phyloP scores from a whole-genome alignment of 129 eudicot genomes.

The Pseudognaphalium luteoalbum region DNA sequence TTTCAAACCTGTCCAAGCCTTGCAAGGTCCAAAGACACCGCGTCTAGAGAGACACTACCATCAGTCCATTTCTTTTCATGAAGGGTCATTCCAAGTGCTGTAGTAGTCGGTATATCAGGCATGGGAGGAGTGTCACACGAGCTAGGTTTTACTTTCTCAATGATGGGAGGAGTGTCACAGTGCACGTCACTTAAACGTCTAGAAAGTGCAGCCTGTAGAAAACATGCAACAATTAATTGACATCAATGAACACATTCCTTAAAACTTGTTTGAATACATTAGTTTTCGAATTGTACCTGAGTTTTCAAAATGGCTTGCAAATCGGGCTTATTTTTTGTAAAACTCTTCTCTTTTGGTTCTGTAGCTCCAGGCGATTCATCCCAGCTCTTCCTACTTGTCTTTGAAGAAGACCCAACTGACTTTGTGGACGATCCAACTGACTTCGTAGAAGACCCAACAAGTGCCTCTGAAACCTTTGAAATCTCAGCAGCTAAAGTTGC shows the following conservation, averaged over 20 bases:
- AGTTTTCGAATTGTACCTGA: constrained; percentile 52
- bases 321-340: constrained; percentile 58
- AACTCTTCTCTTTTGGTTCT: constrained; percentile 61
- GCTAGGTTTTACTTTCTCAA: constrained; percentile 42
- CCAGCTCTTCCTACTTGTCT: constrained; percentile 84
- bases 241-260: not conserved
- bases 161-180: constrained; percentile 45
- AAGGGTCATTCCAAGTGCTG: constrained; percentile 68
- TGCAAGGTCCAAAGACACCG: constrained; percentile 65
- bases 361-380: constrained; percentile 62
- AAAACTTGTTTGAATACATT: not conserved
- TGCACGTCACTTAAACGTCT: constrained; percentile 81
- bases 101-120: constrained; percentile 40
- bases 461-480: constrained; percentile 69
- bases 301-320: constrained; percentile 85
- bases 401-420: constrained; percentile 41
- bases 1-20: constrained; percentile 79
- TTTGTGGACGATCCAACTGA: constrained; percentile 45
- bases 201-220: constrained; percentile 83
- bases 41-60: constrained; percentile 82
- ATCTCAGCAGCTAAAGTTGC: constrained; percentile 63
- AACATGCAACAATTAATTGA: not conserved
- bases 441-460: constrained; percentile 59
- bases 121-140: constrained; percentile 30
- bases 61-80: constrained; percentile 99